A percentile compares a stretch with the other conserved stretches of the same genome.
Conservation (phyloP, 371 early-diverging fungal species). For the Mortierella sp. region DNA sequence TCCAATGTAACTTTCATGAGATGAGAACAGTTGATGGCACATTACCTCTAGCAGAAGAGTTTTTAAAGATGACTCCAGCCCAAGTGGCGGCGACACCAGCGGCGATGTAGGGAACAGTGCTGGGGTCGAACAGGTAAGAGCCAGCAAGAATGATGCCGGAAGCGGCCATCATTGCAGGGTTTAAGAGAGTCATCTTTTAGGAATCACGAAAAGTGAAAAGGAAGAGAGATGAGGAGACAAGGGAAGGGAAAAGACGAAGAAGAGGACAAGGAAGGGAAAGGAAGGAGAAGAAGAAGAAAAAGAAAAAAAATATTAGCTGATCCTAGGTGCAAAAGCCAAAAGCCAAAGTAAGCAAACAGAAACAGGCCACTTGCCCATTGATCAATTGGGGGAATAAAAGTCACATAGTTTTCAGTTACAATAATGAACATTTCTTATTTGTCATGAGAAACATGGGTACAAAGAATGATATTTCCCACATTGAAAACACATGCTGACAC, state of each 20-base stretch:
- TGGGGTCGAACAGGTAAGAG: conserved; percentile 42
- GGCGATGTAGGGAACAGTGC: conserved; percentile 32
- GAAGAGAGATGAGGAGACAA: not conserved
- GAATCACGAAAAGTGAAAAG: not conserved
- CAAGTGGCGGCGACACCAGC: conserved; percentile 55
- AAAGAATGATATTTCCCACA: not conserved
- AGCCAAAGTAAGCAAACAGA: not conserved
- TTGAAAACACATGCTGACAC: not conserved
- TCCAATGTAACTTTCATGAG: not conserved
- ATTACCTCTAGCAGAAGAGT: conserved; percentile 29
- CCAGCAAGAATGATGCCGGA: conserved; percentile 44
- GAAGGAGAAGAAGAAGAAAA: conserved; percentile 1
- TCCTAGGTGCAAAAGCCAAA: not conserved
- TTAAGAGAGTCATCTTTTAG: conserved; percentile 41
- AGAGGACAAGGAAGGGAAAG: not conserved
- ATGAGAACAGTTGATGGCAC: not conserved
- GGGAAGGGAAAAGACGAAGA: not conserved
- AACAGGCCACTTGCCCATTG: not conserved
- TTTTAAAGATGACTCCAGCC: conserved; percentile 35
- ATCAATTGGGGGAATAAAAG: not conserved
- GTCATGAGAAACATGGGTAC: conserved; percentile 11
- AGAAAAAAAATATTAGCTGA: not conserved
- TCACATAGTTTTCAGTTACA: too few relatives aligned
- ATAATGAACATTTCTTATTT: too few relatives aligned
- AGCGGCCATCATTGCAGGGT: conserved; percentile 35